Conservation (phyloP, 495 filamentous ascomycete genomes). For the Talaromyces nanjingensis region DNA sequence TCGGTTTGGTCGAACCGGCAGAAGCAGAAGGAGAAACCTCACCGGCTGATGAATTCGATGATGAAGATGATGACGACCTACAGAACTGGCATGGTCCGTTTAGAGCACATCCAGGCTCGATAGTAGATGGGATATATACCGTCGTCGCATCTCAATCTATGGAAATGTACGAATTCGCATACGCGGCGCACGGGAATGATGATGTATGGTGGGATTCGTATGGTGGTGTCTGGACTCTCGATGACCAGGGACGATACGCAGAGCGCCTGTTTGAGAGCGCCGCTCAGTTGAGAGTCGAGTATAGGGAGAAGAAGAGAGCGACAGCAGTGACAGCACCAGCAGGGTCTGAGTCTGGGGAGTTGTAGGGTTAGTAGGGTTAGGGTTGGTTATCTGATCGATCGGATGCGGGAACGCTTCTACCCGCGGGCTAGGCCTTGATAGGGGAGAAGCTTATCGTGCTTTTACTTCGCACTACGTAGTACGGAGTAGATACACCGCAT, state of each 20-base stretch:
- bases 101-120: not conserved
- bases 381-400: not conserved
- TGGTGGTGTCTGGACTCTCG: not conserved
- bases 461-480: not conserved
- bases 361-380: not conserved
- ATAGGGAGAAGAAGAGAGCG: conserved; percentile 3
- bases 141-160: not conserved
- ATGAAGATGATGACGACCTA: not conserved
- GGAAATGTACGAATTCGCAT: conserved; percentile 9
- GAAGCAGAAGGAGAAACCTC: not conserved
- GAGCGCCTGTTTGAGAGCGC: not conserved
- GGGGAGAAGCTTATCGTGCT: not conserved
- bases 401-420: not conserved
- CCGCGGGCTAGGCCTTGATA: not conserved
- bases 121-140: conserved; percentile 7
- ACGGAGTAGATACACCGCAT: not conserved
- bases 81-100: conserved; percentile 1
- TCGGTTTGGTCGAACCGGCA: not conserved
- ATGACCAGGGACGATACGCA: not conserved
- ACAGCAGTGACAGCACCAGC: not conserved
- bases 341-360: not conserved
- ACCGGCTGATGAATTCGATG: not conserved
- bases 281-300: conserved; percentile 1
- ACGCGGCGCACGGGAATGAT: not conserved
- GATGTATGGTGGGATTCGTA: conserved; percentile 6